Base-by-base conservation (phyloP, 2,329 filamentous ascomycete species). In the Scorias spongiosa region DNA sequence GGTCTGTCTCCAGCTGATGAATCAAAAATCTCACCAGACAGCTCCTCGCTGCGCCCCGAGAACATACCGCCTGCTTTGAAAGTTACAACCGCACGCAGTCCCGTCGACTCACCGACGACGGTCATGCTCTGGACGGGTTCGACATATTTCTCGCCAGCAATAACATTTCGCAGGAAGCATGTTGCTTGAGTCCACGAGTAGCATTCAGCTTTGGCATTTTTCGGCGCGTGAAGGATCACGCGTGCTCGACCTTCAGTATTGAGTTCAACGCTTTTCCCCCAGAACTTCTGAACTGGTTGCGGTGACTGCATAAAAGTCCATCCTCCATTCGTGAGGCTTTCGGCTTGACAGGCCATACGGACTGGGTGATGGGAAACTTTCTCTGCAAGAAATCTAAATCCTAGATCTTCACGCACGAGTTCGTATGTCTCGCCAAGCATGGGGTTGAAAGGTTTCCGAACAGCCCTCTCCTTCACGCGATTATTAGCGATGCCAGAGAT, bases 61-160 rank as follows among this genome's bases (percentile, higher is more conserved):
- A 96, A 98, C 85, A 98, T 94, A 51, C 91, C 89, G 58, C 91
- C 93, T 44, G 81, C 78, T 60, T 91, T 93, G 68, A 98, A 98
- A 45, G 89, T 87, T 40, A 86, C 78, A n/a, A 81, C 72, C 1
- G 87, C 84, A 59, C 85, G 88, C 51, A 83, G 78, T 7, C 88
- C 86, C 0, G 80, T 86, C 5, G 75, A 81, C 56, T 98, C 91
- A 60, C 89, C 89, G 51, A 76, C 67, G 29, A 98, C 76, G 18
- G 80, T 78, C 84, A 96, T 91, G 38, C 76, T 85, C 39, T 88
- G 88, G 1, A 93, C 85, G 0, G 91, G 91, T 64, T 98, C 91
- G 10, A 96, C 79, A 59, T 98, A 98, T 64, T 96, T 98, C 64
- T 98, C 91, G 34, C 91, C 91, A 55, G 93, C 89, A 44, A 98